A percentile compares a stretch with the other conserved stretches of the same genome.
Conservation (phyloP, 78 protist genomes). For the Dictyostelium capitatum region DNA sequence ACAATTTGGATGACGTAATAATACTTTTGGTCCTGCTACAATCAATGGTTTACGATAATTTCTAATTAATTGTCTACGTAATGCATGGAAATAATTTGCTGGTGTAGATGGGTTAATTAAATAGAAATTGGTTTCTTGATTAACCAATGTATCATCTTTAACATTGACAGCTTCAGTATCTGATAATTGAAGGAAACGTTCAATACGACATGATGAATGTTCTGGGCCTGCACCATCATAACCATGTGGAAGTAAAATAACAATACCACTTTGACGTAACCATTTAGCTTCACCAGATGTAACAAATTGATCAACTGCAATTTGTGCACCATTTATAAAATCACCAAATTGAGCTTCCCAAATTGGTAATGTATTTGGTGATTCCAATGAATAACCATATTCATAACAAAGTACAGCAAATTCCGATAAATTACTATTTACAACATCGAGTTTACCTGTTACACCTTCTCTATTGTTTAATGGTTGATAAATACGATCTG, state of each 20-base stretch:
- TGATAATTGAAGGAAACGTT: conserved; percentile 93
- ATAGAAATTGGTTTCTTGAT: conserved; percentile 62
- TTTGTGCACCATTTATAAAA: conserved; percentile 94
- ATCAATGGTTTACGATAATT: conserved; percentile 96
- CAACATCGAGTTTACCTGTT: conserved; percentile 47
- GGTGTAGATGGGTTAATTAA: conserved; percentile 96
- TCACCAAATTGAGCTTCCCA: conserved; percentile 99
- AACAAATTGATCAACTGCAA: conserved; percentile 91
- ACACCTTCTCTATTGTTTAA: conserved; percentile 39
- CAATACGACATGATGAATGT: conserved; percentile 93
- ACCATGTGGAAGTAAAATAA: conserved; percentile 94
- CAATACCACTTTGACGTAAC: conserved; percentile 88
- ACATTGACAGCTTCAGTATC: conserved; percentile 80
- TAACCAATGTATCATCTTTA: background rate
- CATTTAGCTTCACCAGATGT: conserved; percentile 84
- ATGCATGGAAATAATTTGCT: conserved; percentile 97
- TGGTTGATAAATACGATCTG: conserved; percentile 61
- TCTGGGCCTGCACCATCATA: conserved; percentile 97
- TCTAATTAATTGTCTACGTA: conserved; percentile 94
- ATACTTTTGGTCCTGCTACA: conserved; percentile 92
- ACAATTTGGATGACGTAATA: conserved; percentile 88
- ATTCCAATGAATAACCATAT: conserved; percentile 88
- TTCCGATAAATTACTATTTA: conserved; percentile 84
- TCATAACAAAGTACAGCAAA: conserved; percentile 95
- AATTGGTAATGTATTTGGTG: conserved; percentile 89